A percentile compares a stretch with the other conserved stretches of the same genome.
phyloP scores from a whole-genome alignment of 768 basidiomycete genomes.

The Leccinum fibrillosum region DNA sequence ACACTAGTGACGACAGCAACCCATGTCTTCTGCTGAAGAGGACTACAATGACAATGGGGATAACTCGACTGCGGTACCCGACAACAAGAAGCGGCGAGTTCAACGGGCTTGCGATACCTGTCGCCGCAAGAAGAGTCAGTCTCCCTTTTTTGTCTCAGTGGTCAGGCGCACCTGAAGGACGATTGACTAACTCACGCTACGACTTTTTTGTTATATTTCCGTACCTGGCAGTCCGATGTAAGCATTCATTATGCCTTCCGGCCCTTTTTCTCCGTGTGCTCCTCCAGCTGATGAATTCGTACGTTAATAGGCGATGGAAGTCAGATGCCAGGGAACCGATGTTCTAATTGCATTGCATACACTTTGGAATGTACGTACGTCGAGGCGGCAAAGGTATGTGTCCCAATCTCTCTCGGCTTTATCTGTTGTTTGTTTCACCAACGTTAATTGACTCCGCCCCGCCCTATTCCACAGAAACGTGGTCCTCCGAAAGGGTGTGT shows the following conservation, averaged over 20 bases:
- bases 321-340: constrained; percentile 49
- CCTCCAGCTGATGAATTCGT: background rate
- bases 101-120: constrained; percentile 83
- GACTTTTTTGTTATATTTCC: background rate
- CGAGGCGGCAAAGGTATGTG: constrained; percentile 49
- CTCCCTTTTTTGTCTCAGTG: background rate
- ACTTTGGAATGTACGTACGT: constrained; percentile 52
- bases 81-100: constrained; percentile 64
- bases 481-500: constrained; percentile 37
- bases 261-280: background rate
- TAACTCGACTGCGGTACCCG: constrained; percentile 25
- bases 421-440: background rate
- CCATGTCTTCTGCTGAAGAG: constrained; percentile 59
- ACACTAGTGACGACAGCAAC: background rate
- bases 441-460: background rate
- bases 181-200: background rate
- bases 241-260: constrained; percentile 5
- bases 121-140: constrained; percentile 77
- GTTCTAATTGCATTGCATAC: constrained; percentile 53
- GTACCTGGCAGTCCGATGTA: constrained; percentile 23
- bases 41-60: constrained; percentile 50
- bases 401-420: background rate
- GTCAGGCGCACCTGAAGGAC: background rate
- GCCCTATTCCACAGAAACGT: constrained; percentile 32
- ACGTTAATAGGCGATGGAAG: constrained; percentile 54